Base-by-base conservation (phyloP, 768 basidiomycete species). In the Mycena rosella region DNA sequence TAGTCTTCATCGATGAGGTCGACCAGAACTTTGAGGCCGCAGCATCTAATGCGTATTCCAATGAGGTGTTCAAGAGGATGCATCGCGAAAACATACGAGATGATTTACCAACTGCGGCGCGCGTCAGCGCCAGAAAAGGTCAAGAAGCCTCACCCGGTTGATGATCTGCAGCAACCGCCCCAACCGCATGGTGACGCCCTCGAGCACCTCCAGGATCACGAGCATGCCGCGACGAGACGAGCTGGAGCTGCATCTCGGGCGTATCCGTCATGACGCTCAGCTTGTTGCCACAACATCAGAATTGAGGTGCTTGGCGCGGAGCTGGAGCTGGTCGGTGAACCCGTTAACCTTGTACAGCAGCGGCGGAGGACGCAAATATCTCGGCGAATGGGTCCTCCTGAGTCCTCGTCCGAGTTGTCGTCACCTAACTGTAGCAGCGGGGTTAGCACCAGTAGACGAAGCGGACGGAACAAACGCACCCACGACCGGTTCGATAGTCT, bases 351-450 rank as follows among this genome's bases (percentile, higher is more conserved):
- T 86, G 59, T 88, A 91, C 74, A 89, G 94, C 40, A 98, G 81
- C 24, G 30, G 49, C 1, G 38, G 26, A n/a, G 27, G 3, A 42
- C 29, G 47, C 13, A 42, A 73, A 62, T 71, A 94, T 94, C 83
- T 96, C 95, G 3, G 97, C 96, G 73, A 99, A 99, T 1, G 98
- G 97, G 82, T 99, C 96, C 60, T 96, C 94, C n/a, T n/a, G n/a
- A n/a, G n/a, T n/a, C n/a, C 58, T 97, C 96, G 63, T 97, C 96
- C 3, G 88, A 89, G 36, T 93, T 88, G 32, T 93, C 94, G 48
- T 95, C 95, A 11, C 91, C 91, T 60, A 92, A 80, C 90, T 93
- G 60, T 24, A 53, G 63, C 36, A 60, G 34, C 58, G 40, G 51
- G 24, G 13, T 57, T n/a, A 60, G 27, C 38, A 64, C 36, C 34